Evolutionary conservation across 2,329 filamentous ascomycete genomes (phyloP), one percentile per base, ranked within the genome.

Genomic region (Scleromitrula shiraiana): DNA sequence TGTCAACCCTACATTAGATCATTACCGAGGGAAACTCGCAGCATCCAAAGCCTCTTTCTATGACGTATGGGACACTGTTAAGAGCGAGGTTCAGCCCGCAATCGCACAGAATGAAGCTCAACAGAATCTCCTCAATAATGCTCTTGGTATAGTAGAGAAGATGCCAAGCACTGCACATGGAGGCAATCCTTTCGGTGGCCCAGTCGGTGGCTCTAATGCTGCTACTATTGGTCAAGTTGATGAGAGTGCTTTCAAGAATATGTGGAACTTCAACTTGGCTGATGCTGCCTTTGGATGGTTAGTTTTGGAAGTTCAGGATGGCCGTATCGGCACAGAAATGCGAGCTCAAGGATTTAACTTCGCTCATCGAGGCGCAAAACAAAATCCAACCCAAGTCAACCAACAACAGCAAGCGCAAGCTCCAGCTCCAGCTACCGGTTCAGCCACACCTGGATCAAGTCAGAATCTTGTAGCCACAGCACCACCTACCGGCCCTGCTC

Each of bases 201-300:
- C 88, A 24, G 79, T 83, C 45, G 80, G 82, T 41, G 85, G 84
- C 32, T 82, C 75, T 33, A 72, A 70, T 57, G 72, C 81, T 42
- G 71, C 77, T 45, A 77, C 80, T 50, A 83, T 88, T 42, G 93
- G 93, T 26, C 87, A 95, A 62, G 89, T 98, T 15, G 93, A 98
- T 55, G 93, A 98, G 73, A 96, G 90, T 61, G 93, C 93, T 1
- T 98, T 98, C 78, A 98, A 98, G 75, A 98, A 98, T 67, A 97
- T 97, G 93, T 98, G 93, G 93, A 98, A 98, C 69, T 98, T 98
- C 71, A 97, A 97, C 67, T 70, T 98, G 56, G 93, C 93, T 24
- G 93, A 98, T 71, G 93, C 93, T 47, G 91, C 93, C 17, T 98
- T 97, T 65, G 93, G 93, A 52, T 98, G 89, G 75, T 75, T 98